Conservation (phyloP, 805 yeast species). For the Yarrowia sp. region DNA sequence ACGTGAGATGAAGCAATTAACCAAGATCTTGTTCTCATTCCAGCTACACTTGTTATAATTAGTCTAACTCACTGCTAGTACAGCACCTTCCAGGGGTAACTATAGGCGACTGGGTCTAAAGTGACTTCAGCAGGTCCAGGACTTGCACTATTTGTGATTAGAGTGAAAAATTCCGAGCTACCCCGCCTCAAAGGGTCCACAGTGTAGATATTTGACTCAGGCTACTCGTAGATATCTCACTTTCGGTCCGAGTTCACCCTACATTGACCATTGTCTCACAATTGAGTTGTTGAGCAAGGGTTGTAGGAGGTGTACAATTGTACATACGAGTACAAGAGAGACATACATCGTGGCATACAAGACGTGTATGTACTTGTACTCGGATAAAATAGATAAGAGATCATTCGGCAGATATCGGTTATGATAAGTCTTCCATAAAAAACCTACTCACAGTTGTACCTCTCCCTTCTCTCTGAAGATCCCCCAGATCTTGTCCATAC, state of each 20-base stretch:
- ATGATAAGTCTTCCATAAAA: too few relatives aligned
- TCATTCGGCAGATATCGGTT: too few relatives aligned
- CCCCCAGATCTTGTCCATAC: too few relatives aligned
- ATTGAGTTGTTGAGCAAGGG: constrained; percentile 21
- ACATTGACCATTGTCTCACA: not conserved
- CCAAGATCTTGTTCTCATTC: too few relatives aligned
- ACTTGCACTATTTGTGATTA: not conserved
- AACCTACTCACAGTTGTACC: too few relatives aligned
- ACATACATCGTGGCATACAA: too few relatives aligned
- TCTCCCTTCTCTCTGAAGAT: too few relatives aligned
- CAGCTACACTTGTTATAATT: too few relatives aligned
- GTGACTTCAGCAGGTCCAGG: not conserved
- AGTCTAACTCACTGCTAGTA: not conserved
- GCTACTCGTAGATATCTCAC: not conserved
- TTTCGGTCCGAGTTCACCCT: constrained; percentile 18
- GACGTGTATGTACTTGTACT: too few relatives aligned
- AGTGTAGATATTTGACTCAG: not conserved
- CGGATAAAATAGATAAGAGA: too few relatives aligned
- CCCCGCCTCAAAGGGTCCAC: constrained; percentile 5
- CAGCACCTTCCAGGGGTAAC: not conserved
- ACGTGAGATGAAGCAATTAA: too few relatives aligned
- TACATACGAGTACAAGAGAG: too few relatives aligned
- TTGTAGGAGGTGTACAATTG: not conserved
- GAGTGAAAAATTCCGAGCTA: not conserved
- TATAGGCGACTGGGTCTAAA: not conserved